These are phyloP conservation scores for Ophiostoma sp. DNA, from an alignment of 2,329 filamentous ascomycete genomes.

Conservation along the genomic window DNA sequence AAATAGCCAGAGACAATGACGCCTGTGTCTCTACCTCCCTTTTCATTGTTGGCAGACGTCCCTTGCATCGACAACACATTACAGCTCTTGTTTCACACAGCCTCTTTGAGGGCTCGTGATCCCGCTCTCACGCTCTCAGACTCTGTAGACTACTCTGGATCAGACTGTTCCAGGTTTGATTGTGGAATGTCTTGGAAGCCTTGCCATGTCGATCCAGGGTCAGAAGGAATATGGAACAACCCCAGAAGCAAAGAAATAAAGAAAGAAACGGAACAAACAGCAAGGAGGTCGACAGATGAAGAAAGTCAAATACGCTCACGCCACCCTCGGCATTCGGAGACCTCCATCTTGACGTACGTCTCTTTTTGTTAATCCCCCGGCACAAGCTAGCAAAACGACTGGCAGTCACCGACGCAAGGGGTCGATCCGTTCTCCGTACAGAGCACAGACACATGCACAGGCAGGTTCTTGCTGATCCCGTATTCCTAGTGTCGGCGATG, in stretches of 20 bases:
- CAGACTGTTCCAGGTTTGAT: neutral
- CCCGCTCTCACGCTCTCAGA: neutral
- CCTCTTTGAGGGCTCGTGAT: neutral
- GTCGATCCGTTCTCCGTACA: neutral
- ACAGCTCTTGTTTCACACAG: neutral
- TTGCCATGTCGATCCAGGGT: constrained; percentile 1
- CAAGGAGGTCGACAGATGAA: neutral
- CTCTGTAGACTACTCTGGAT: neutral
- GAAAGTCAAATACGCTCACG: neutral
- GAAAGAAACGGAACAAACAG: no score
- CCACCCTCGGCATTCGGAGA: neutral
- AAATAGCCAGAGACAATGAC: neutral
- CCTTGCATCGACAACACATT: constrained; percentile 3
- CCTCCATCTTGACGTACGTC: neutral
- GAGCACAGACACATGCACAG: neutral
- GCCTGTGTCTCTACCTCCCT: constrained; percentile 1
- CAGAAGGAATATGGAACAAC: neutral
- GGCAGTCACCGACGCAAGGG: constrained; percentile 11
- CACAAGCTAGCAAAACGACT: neutral
- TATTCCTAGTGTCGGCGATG: neutral
- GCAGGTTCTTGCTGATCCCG: neutral
- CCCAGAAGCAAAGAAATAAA: neutral
- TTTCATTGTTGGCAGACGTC: neutral
- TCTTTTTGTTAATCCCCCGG: neutral
- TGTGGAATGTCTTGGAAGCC: constrained; percentile 5